phyloP scores from a whole-genome alignment of 768 basidiomycete species.

The Auricularia heimuer region DNA sequence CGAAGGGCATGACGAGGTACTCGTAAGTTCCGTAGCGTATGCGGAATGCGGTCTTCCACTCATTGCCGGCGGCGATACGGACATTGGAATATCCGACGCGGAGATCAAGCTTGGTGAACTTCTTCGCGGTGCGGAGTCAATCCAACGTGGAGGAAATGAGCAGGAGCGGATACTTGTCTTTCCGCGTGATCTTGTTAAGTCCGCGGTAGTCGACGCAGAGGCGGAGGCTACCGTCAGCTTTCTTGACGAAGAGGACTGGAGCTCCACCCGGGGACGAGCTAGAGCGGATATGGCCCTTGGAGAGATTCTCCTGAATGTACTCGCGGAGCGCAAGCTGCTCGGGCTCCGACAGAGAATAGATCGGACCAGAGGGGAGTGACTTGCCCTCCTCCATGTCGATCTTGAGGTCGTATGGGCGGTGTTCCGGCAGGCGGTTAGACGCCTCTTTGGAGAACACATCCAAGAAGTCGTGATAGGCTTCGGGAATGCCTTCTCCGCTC shows the following conservation, averaged over 20 bases:
- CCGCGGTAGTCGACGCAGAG: no score
- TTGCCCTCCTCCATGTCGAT: constrained; percentile 8
- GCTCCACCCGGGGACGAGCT: constrained; percentile 18
- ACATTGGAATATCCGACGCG: constrained; percentile 32
- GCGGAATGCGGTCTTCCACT: constrained; percentile 33
- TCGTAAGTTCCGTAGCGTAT: constrained; percentile 32
- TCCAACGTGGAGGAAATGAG: constrained; percentile 6
- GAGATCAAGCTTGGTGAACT: constrained; percentile 31
- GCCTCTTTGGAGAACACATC: constrained; percentile 5
- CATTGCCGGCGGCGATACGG: constrained; percentile 29
- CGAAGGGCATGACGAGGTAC: constrained; percentile 30
- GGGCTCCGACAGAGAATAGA: constrained; percentile 24
- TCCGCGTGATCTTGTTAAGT: background rate
- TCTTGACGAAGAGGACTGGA: background rate
- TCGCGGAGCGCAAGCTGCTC: constrained; percentile 26
- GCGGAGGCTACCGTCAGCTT: no score
- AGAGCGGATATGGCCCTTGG: constrained; percentile 25
- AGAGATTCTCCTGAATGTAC: constrained; percentile 29
- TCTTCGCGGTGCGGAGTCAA: constrained; percentile 6
- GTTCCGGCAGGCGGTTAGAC: constrained; percentile 21
- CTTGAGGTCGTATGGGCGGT: constrained; percentile 26
- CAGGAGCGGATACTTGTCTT: constrained; percentile 1
- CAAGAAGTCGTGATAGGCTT: constrained; percentile 1
- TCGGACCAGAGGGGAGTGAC: constrained; percentile 18
- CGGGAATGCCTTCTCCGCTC: background rate